These are phyloP conservation scores for Speleostelium caveatum DNA, from an alignment of 78 protist genomes.

Conservation along the genomic window DNA sequence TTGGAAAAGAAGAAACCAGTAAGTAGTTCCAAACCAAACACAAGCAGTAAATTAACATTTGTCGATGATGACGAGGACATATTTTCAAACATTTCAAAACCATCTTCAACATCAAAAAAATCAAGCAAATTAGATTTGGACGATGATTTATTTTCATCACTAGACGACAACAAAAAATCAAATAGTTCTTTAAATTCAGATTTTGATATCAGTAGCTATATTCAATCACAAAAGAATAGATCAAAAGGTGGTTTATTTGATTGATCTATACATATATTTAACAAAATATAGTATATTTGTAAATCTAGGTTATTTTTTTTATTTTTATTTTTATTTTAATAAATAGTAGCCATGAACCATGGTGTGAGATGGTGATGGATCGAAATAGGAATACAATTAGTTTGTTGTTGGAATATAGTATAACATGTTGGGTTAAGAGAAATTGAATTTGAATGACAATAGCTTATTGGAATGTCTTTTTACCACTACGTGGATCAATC, in stretches of 20 bases:
- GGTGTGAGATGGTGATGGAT: too few relatives aligned
- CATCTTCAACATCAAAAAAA: constrained; percentile 2
- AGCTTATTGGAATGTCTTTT: too few relatives aligned
- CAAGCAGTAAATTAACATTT: not conserved
- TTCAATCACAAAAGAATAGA: constrained; percentile 26
- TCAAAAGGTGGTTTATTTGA: constrained; percentile 44
- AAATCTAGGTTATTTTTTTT: too few relatives aligned
- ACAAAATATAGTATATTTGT: too few relatives aligned
- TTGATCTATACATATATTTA: too few relatives aligned
- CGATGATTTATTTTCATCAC: constrained; percentile 34
- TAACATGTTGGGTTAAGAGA: too few relatives aligned
- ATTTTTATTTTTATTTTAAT: too few relatives aligned
- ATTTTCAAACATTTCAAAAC: not conserved
- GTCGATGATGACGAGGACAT: constrained; percentile 5
- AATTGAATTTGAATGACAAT: too few relatives aligned
- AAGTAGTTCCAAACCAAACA: not conserved
- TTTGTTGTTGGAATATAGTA: too few relatives aligned
- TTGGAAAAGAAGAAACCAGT: constrained; percentile 74
- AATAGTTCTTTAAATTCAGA: constrained; percentile 8
- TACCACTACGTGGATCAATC: too few relatives aligned
- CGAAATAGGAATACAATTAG: too few relatives aligned
- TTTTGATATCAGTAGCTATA: constrained; percentile 45
- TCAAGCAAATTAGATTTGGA: not conserved
- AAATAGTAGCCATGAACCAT: too few relatives aligned
- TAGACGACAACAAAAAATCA: not conserved